Evolutionary conservation across 441 rosid genomes (phyloP).

Genomic region (Jatropha multifida): DNA sequence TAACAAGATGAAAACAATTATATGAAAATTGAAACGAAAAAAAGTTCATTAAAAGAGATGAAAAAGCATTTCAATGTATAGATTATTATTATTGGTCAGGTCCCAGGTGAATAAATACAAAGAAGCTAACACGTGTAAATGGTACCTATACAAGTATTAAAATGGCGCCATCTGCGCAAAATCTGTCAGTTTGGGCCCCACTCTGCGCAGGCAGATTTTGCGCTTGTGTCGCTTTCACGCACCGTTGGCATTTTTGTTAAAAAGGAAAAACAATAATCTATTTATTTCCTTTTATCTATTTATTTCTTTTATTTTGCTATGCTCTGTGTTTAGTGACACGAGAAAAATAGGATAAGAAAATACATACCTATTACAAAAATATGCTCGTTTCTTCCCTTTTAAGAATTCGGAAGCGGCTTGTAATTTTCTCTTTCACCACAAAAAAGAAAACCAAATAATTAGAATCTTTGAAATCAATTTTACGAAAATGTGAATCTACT

Average conservation of each 20-base stretch:
- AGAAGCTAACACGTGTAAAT: conserved; percentile 31
- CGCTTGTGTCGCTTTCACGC: conserved; percentile 25
- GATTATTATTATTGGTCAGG: neutral
- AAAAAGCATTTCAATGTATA: neutral
- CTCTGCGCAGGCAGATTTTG: neutral
- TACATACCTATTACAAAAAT: no score
- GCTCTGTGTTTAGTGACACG: no score
- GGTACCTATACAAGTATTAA: neutral
- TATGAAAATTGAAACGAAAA: neutral
- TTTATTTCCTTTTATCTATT: neutral
- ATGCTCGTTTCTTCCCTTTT: no score
- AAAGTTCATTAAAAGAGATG: neutral
- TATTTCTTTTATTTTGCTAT: neutral
- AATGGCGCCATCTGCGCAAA: conserved; percentile 35
- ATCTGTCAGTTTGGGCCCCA: conserved; percentile 32
- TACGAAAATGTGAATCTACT: no score
- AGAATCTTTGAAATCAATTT: no score
- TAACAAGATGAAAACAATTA: neutral
- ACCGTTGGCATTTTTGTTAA: conserved; percentile 17
- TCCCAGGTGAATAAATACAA: neutral
- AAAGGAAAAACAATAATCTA: neutral
- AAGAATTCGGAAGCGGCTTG: no score
- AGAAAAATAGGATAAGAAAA: no score
- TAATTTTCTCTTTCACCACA: no score
- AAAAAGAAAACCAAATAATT: no score